Base-by-base conservation (phyloP, 257 asterid genomes). In the Ligustrum vulgare region DNA sequence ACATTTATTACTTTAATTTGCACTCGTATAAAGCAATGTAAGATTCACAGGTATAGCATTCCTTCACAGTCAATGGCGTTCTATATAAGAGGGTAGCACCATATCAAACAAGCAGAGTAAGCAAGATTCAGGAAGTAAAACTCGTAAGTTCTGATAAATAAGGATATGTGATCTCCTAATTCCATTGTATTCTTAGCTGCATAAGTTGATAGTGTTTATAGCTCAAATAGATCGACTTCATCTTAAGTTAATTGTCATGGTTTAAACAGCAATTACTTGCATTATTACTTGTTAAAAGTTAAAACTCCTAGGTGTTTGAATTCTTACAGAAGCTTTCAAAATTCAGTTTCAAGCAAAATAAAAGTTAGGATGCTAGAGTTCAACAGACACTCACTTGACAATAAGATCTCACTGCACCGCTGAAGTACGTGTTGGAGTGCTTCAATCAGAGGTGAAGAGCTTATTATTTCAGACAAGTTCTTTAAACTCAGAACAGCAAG, bases 401-500 rank as follows among this genome's bases (percentile, higher is more conserved):
- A 78, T 80, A 94, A 85, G 72, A 82, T 79, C 39, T 58, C 82
- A 67, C 80, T 74, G 88, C 98, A 95, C 83, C 93, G 86, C 33
- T 79, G 84, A 70, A 91, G 89, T 79, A 89, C 88, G 34, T 80
- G 8, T 74, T 80, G 86, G 60, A 95, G 74, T 71, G 90, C 90
- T 60, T 89, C 96, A 45, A 81, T 72, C 74, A 89, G 85, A 80
- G 34, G 76, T 23, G 90, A 78, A 7, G 91, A 56, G 82, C 79
- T 80, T 68, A 91, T 69, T 35, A 93, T 80, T 64, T 89, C 92
- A 2, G 85, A 68, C 77, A 93, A 73, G 49, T 80, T 79, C 78
- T 89, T 81, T 80, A 92, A 51, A 45, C 83, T 85, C 78, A 95
- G 77, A 80, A 84, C 96, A 72, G 87, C 93, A 77, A 86, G 86